Evolutionary conservation across 768 basidiomycete genomes (phyloP).

Genomic region (Phallus indusiatus): DNA sequence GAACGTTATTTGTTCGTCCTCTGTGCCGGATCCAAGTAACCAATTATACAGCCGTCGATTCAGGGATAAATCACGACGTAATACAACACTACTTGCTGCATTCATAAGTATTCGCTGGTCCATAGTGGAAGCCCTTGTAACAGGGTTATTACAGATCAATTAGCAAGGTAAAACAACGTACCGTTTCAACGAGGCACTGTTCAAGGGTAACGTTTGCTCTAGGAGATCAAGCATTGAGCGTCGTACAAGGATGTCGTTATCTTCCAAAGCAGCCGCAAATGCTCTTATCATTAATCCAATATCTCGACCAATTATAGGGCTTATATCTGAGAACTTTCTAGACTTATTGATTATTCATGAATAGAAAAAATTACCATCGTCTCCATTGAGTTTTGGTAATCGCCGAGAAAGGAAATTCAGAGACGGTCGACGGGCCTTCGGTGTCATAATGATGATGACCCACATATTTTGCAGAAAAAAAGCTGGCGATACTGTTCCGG

Average conservation of each 20-base stretch:
- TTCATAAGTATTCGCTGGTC: slow-evolving; percentile 82
- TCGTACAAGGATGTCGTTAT: slow-evolving; percentile 86
- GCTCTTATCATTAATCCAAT: slow-evolving; percentile 92
- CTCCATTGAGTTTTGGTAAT: slow-evolving; percentile 56
- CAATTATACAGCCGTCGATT: slow-evolving; percentile 90
- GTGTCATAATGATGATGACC: slow-evolving; percentile 86
- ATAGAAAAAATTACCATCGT: slow-evolving; percentile 45
- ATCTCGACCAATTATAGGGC: slow-evolving; percentile 69
- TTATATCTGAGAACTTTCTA: slow-evolving; percentile 39
- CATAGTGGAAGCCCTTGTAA: slow-evolving; percentile 36
- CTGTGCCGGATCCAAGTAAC: slow-evolving; percentile 80
- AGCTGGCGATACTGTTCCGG: slow-evolving; percentile 71
- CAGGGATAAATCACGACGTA: slow-evolving; percentile 85
- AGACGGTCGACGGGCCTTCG: slow-evolving; percentile 74
- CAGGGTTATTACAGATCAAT: background rate
- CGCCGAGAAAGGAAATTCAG: slow-evolving; percentile 81
- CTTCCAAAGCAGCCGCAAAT: slow-evolving; percentile 84
- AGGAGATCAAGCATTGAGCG: slow-evolving; percentile 80
- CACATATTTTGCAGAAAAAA: slow-evolving; percentile 97
- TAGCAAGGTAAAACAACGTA: background rate
- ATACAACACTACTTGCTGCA: slow-evolving; percentile 78
- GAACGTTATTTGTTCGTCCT: slow-evolving; percentile 68
- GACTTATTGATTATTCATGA: slow-evolving; percentile 1
- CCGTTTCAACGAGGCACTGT: slow-evolving; percentile 60
- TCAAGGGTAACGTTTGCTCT: slow-evolving; percentile 61